These are phyloP conservation scores for Teunomyces barrocoloradensis DNA, from an alignment of 805 yeast genomes.

Conservation along the genomic window DNA sequence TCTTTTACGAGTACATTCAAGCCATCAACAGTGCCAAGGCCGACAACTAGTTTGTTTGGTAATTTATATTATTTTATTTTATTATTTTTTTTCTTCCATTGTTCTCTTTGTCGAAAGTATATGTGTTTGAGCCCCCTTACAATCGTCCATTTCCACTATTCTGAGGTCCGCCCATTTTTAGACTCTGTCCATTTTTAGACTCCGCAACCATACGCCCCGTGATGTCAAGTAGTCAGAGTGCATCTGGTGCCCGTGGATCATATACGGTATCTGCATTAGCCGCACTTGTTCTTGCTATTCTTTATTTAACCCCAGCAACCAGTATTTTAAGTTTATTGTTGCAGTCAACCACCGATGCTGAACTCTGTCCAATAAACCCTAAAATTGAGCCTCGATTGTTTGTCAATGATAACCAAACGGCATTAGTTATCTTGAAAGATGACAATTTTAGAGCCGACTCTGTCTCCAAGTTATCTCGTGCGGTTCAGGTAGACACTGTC, in stretches of 20 bases:
- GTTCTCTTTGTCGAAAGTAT: background rate
- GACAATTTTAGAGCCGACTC: conserved; percentile 30
- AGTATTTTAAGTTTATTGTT: background rate
- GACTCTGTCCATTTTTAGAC: too few relatives aligned
- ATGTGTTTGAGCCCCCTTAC: too few relatives aligned
- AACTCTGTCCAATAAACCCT: conserved; percentile 2
- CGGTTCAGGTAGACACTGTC: conserved; percentile 65
- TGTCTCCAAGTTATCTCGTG: conserved; percentile 48
- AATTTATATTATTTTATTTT: background rate
- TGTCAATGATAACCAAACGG: conserved; percentile 30
- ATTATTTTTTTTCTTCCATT: background rate
- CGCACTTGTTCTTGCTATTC: background rate
- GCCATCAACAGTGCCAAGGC: background rate
- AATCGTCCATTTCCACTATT: too few relatives aligned
- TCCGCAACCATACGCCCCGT: too few relatives aligned
- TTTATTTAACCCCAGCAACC: background rate
- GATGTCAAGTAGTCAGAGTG: too few relatives aligned
- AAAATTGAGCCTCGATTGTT: conserved; percentile 25
- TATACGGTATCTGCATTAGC: background rate
- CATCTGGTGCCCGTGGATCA: background rate
- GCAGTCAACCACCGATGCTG: background rate
- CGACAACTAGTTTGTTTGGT: background rate
- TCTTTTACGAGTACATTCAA: conserved; percentile 29
- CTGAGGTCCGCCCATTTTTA: too few relatives aligned
- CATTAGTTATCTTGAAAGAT: conserved; percentile 25